These are phyloP conservation scores for Aspergillus biplanus DNA, from an alignment of 495 filamentous ascomycete species.

Conservation along the genomic window DNA sequence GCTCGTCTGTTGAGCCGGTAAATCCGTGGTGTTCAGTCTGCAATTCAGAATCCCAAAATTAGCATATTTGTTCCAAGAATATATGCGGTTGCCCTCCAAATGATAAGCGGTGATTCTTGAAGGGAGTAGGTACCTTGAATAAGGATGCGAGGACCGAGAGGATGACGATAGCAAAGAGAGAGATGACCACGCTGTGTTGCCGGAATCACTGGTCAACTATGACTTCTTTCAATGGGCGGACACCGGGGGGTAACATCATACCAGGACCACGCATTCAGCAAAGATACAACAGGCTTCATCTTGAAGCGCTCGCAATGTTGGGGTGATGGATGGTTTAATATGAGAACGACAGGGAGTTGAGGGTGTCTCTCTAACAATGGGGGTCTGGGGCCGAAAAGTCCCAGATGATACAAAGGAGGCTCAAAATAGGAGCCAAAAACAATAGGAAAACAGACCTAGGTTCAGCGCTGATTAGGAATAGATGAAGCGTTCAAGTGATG, in stretches of 20 bases:
- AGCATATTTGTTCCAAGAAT: not conserved
- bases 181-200: constrained; percentile 75
- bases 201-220: constrained; percentile 7
- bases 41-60: not conserved
- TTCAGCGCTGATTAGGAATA: not conserved
- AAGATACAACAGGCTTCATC: constrained; percentile 91
- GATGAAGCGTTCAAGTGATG: not conserved
- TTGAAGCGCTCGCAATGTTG: constrained; percentile 35
- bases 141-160: constrained; percentile 80
- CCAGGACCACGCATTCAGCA: constrained; percentile 94
- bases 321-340: constrained; percentile 6
- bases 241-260: constrained; percentile 38
- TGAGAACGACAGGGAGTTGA: constrained; percentile 3
- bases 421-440: not conserved
- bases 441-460: not conserved
- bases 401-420: not conserved
- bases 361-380: constrained; percentile 6
- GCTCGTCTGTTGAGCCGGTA: constrained; percentile 74
- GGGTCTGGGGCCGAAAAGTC: not conserved
- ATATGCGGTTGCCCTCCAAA: not conserved
- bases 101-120: constrained; percentile 16
- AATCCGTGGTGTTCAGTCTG: constrained; percentile 76
- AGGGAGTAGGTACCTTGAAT: constrained; percentile 60
- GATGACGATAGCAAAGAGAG: constrained; percentile 84
- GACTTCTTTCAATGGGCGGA: not conserved